phyloP scores from a whole-genome alignment of 2,329 filamentous ascomycete genomes.

The Hymenoscyphus fructigenus region DNA sequence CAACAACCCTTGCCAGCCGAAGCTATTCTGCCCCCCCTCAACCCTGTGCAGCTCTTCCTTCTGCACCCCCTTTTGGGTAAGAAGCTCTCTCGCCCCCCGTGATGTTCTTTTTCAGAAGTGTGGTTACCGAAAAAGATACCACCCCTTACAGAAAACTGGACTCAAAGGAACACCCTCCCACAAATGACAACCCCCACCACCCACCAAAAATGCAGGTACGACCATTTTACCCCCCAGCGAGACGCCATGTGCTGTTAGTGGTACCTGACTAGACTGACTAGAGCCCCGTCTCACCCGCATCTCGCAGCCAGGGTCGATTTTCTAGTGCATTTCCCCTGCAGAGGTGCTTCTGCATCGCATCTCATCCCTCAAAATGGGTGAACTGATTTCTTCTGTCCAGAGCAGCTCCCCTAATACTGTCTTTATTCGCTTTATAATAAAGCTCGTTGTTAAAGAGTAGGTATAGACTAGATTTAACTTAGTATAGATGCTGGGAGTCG shows the following conservation, averaged over 20 bases:
- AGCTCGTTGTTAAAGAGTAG: no score
- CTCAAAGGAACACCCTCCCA: not conserved
- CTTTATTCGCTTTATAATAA: no score
- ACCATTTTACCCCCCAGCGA: not conserved
- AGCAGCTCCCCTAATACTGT: no score
- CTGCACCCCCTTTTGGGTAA: not conserved
- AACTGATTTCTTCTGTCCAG: not conserved
- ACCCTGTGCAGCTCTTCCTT: not conserved
- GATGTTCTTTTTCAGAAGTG: not conserved
- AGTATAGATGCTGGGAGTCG: no score
- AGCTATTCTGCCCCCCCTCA: not conserved
- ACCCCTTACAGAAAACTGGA: not conserved
- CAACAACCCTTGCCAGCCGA: not conserved
- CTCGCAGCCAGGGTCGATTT: not conserved
- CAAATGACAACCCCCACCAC: not conserved
- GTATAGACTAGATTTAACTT: no score
- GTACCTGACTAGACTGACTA: not conserved
- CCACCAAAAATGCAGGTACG: not conserved
- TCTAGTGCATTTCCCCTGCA: conserved; percentile 4
- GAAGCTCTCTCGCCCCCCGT: not conserved
- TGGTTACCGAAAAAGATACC: not conserved
- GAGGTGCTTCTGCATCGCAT: not conserved
- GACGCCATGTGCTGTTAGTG: conserved; percentile 5
- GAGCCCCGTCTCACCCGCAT: not conserved
- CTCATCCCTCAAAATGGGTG: not conserved